phyloP scores from a whole-genome alignment of 2,329 filamentous ascomycete genomes.

The Teratosphaeria nubilosa region DNA sequence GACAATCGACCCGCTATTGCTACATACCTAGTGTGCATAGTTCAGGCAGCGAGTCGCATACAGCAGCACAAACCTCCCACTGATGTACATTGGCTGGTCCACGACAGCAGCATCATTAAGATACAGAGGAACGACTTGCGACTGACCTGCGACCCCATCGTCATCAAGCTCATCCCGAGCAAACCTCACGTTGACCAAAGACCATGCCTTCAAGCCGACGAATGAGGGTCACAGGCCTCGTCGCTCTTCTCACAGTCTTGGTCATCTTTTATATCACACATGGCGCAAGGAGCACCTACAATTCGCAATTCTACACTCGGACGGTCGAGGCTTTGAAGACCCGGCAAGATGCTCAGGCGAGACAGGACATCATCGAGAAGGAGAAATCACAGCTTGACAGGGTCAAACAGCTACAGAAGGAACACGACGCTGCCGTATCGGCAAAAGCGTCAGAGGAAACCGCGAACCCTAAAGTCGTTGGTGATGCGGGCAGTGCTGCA shows the following conservation, averaged over 20 bases:
- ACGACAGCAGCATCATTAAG: neutral
- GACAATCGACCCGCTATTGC: neutral
- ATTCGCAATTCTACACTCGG: constrained; percentile 47
- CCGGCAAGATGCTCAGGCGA: constrained; percentile 26
- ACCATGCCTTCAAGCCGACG: constrained; percentile 62
- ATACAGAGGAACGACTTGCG: neutral
- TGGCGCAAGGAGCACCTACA: constrained; percentile 43
- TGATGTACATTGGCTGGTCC: neutral
- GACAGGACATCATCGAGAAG: constrained; percentile 19
- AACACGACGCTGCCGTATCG: constrained; percentile 17
- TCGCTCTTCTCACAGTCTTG: constrained; percentile 54
- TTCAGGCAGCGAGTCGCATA: neutral
- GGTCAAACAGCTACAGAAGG: constrained; percentile 21
- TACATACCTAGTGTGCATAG: neutral
- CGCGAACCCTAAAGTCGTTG: neutral
- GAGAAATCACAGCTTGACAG: constrained; percentile 18
- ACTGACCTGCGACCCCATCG: neutral
- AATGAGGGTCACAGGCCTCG: constrained; percentile 55
- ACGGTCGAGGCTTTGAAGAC: constrained; percentile 46
- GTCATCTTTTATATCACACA: constrained; percentile 63
- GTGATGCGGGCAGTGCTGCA: constrained; percentile 2
- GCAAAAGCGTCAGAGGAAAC: constrained; percentile 5
- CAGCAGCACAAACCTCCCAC: neutral
- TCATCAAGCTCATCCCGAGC: neutral
- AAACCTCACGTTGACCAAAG: neutral